Base-by-base conservation (phyloP, 169 alveolate genomes). In the Plasmodium gaboni region DNA sequence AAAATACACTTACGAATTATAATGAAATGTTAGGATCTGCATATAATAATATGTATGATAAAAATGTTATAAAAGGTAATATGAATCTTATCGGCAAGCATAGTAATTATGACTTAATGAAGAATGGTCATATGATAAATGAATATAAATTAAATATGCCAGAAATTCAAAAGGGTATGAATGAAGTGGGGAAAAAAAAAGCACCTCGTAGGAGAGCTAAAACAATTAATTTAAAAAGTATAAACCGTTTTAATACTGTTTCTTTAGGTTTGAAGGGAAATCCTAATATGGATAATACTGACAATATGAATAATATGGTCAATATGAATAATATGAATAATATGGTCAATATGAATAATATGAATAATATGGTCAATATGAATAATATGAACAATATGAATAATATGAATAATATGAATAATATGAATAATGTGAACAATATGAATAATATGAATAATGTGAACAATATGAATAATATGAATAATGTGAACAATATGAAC, bases 201-300 rank as follows among this genome's bases (percentile, higher is more conserved):
- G 32, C 15, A 60, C 46, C 17, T 17, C n/a, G 69, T 60, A 17
- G 28, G 69, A 60, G 69, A 19, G 13, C 17, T 4, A 60, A 17
- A 17, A 60, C 69, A 10, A 60, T 17, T 19, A 60, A 17, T 17
- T 10, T 60, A n/a, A 60, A 60, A 60, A 60, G 61, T 53, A n/a
- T 53, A 17, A 53, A 17, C 19, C 46, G 46, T 38, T 38, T 5
- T 38, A 5, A 38, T 9, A 38, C 9, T 38, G 46, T 38, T 38
- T 38, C 46, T 5, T 38, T 38, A 38, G 46, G 46, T 38, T 38
- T 38, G 46, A 17, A 53, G 61, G 61, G 61, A n/a, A 17, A 60
- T 60, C 22, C 6, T 26, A 60, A 19, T 60, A n/a, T 60, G 17
- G 10, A 60, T 19, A n/a, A 19, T 19, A 17, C 6, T 12, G 1